phyloP scores from a whole-genome alignment of 257 asterid genomes.

The Salvia hispanica region DNA sequence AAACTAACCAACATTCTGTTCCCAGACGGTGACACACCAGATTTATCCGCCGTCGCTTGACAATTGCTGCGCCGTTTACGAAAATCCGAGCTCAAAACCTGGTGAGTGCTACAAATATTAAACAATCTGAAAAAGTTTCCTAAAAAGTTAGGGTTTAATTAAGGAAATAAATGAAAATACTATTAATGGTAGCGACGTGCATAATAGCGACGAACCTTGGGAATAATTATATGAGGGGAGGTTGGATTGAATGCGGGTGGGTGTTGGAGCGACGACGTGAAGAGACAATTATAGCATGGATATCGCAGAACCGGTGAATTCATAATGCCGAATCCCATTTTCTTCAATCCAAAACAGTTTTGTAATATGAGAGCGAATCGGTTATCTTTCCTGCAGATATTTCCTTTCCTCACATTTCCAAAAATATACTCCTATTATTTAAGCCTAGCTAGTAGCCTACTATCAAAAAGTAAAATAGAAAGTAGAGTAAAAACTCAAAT shows the following conservation, averaged over 20 bases:
- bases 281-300: conserved; percentile 36
- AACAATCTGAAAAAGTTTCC: conserved; percentile 9
- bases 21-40: conserved; percentile 40
- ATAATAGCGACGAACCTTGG: conserved; percentile 34
- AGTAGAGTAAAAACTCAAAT: too few relatives aligned
- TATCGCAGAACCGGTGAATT: conserved; percentile 30
- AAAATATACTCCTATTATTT: too few relatives aligned
- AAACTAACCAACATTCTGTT: conserved; percentile 80
- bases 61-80: conserved; percentile 42
- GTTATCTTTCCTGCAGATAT: too few relatives aligned
- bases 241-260: conserved; percentile 44
- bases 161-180: neutral
- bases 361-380: too few relatives aligned
- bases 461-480: too few relatives aligned
- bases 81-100: conserved; percentile 38
- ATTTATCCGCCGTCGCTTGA: conserved; percentile 52
- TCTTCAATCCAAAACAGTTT: neutral
- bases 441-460: too few relatives aligned
- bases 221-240: conserved; percentile 26
- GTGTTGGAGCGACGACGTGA: conserved; percentile 38
- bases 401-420: too few relatives aligned
- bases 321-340: conserved; percentile 41
- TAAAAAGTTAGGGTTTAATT: neutral
- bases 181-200: conserved; percentile 9
- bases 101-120: conserved; percentile 5